Percentiles rank a stretch among this genome's conserved stretches.
Conservation (phyloP, 805 yeast genomes). For the Saccharomycopsis sp. region DNA sequence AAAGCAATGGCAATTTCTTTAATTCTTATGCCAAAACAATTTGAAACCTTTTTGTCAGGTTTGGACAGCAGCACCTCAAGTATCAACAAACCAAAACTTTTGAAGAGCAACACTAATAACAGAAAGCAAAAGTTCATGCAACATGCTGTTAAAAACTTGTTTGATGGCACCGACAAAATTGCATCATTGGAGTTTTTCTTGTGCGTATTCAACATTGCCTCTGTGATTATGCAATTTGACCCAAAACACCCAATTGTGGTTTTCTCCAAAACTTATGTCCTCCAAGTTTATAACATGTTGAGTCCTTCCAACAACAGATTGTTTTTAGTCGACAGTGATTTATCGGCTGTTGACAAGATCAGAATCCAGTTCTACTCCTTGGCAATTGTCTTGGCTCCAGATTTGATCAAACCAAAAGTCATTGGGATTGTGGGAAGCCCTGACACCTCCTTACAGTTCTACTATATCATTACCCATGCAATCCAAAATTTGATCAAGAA, state of each 20-base stretch:
- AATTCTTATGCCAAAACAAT: constrained; percentile 15
- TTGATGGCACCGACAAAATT: constrained; percentile 14
- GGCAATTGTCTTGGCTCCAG: constrained; percentile 18
- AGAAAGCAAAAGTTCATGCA: constrained; percentile 18
- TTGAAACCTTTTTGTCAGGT: constrained; percentile 9
- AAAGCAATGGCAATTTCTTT: constrained; percentile 14
- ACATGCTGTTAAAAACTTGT: constrained; percentile 6
- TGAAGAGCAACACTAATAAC: constrained; percentile 6
- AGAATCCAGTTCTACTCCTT: constrained; percentile 17
- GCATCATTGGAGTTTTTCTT: constrained; percentile 17
- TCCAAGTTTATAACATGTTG: constrained; percentile 10
- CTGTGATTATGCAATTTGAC: constrained; percentile 15
- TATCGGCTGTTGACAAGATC: constrained; percentile 16
- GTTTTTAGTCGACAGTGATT: constrained; percentile 12
- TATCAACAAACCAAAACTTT: constrained; percentile 1
- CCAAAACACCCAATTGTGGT: constrained; percentile 14
- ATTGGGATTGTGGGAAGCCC: constrained; percentile 16
- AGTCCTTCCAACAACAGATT: constrained; percentile 11
- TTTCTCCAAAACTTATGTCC: constrained; percentile 10
- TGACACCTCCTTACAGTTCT: constrained; percentile 16
- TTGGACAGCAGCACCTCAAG: neutral
- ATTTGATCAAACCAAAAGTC: constrained; percentile 18
- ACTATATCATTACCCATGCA: constrained; percentile 14
- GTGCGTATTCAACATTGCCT: constrained; percentile 15
- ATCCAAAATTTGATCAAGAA: constrained; percentile 9